Conservation (phyloP, 1,139 yeast species). For the Suhomyces wounanorum region DNA sequence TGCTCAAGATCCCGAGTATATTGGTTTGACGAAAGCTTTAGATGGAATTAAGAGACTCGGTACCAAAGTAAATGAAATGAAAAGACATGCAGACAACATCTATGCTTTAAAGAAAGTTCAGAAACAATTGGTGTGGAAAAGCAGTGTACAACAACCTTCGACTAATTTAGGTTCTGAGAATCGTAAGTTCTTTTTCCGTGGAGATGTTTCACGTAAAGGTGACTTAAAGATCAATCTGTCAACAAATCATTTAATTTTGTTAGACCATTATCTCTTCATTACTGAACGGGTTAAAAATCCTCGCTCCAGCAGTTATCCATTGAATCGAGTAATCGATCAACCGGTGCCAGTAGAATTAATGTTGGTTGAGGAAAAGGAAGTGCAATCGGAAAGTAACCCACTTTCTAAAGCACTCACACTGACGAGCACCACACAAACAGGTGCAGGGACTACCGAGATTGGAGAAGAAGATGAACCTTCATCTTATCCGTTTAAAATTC, state of each 20-base stretch:
- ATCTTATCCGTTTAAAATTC: slow-evolving; percentile 44
- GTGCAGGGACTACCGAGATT: slow-evolving; percentile 1
- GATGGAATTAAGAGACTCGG: slow-evolving; percentile 41
- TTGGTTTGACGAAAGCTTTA: slow-evolving; percentile 55
- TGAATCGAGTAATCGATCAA: slow-evolving; percentile 50
- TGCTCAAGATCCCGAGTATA: slow-evolving; percentile 57
- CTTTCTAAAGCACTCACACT: slow-evolving; percentile 21
- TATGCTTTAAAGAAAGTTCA: slow-evolving; percentile 50
- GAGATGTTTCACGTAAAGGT: slow-evolving; percentile 63
- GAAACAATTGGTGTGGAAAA: slow-evolving; percentile 52
- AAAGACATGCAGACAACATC: slow-evolving; percentile 56
- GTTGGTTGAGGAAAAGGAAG: slow-evolving; percentile 51
- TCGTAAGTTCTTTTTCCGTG: slow-evolving; percentile 60
- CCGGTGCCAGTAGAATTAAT: slow-evolving; percentile 65
- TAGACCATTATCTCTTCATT: slow-evolving; percentile 73
- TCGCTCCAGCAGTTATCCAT: slow-evolving; percentile 21
- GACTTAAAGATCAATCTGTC: slow-evolving; percentile 57
- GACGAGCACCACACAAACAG: slow-evolving; percentile 3
- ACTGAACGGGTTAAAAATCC: slow-evolving; percentile 51
- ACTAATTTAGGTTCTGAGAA: slow-evolving; percentile 58
- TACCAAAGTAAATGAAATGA: slow-evolving; percentile 48
- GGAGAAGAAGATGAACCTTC: slow-evolving; percentile 27
- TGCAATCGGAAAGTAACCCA: slow-evolving; percentile 23
- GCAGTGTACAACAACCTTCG: slow-evolving; percentile 39
- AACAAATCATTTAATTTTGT: slow-evolving; percentile 55